These are phyloP conservation scores for Metschnikowia vanudenii DNA, from an alignment of 805 yeast species.

Conservation along the genomic window DNA sequence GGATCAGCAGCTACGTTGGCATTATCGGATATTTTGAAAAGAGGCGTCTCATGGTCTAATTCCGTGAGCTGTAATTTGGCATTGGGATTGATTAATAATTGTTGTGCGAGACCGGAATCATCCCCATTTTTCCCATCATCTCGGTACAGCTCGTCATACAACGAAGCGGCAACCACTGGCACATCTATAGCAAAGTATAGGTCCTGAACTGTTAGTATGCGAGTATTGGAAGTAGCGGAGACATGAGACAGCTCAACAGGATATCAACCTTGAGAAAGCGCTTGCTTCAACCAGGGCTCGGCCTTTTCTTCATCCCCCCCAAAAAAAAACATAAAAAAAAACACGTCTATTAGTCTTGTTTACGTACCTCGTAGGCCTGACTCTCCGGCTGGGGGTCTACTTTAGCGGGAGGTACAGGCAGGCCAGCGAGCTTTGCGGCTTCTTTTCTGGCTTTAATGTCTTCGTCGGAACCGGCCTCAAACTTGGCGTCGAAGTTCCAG, in stretches of 20 bases:
- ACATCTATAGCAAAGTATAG: conserved; percentile 25
- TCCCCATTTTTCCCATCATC: conserved; percentile 6
- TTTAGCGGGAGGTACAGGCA: conserved; percentile 7
- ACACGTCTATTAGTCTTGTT: conserved; percentile 5
- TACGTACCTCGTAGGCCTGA: conserved; percentile 22
- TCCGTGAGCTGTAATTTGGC: conserved; percentile 41
- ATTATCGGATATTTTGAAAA: conserved; percentile 38
- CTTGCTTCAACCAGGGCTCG: too few relatives aligned
- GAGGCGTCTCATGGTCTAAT: conserved; percentile 31
- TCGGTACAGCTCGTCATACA: conserved; percentile 16
- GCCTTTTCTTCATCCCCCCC: too few relatives aligned
- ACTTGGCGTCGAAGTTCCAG: conserved; percentile 76
- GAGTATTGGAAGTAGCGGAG: neutral
- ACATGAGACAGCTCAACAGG: neutral
- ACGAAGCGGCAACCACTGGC: conserved; percentile 21
- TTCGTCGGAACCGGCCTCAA: conserved; percentile 88
- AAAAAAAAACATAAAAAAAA: too few relatives aligned
- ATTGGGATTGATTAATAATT: conserved; percentile 37
- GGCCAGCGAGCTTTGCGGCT: conserved; percentile 15
- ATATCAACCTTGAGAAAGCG: too few relatives aligned
- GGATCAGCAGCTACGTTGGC: conserved; percentile 21
- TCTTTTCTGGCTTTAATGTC: conserved; percentile 62
- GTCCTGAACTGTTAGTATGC: conserved; percentile 21
- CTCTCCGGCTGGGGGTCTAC: conserved; percentile 2
- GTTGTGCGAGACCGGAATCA: conserved; percentile 17